Conservation (phyloP, 257 asterid genomes). For the Misopates orontium region DNA sequence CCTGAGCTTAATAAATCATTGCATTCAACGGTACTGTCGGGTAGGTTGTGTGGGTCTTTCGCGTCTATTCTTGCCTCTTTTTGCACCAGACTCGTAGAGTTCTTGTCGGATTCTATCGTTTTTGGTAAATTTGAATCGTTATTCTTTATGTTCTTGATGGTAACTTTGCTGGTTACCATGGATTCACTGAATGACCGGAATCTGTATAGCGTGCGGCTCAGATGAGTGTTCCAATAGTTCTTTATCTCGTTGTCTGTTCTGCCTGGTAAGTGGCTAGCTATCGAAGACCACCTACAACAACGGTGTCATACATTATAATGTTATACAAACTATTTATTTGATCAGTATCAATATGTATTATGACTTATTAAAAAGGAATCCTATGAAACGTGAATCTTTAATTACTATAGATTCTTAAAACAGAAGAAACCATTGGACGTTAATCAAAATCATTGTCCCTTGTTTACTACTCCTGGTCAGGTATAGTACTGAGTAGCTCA, state of each 20-base stretch:
- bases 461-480: too few species aligned
- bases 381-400: too few species aligned
- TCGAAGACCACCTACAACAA: conserved; percentile 59
- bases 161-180: conserved; percentile 25
- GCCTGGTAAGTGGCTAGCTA: conserved; percentile 63
- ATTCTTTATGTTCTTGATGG: conserved; percentile 23
- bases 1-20: neutral
- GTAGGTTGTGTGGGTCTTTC: neutral
- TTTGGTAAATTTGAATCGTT: too few species aligned
- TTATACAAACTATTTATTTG: too few species aligned
- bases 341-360: too few species aligned
- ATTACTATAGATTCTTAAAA: too few species aligned
- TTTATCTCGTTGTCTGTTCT: conserved; percentile 67
- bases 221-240: conserved; percentile 67
- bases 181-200: conserved; percentile 32
- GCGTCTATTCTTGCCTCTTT: neutral
- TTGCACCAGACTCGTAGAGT: neutral
- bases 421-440: too few species aligned
- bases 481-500: too few species aligned
- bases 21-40: neutral
- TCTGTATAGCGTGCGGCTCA: conserved; percentile 45
- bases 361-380: too few species aligned
- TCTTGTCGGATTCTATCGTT: neutral
- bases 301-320: too few species aligned
- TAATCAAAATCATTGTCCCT: too few species aligned